Evolutionary conservation across 768 basidiomycete species (phyloP), one percentile per base, ranked within the genome.

Genomic region (Gyrodon lividus): DNA sequence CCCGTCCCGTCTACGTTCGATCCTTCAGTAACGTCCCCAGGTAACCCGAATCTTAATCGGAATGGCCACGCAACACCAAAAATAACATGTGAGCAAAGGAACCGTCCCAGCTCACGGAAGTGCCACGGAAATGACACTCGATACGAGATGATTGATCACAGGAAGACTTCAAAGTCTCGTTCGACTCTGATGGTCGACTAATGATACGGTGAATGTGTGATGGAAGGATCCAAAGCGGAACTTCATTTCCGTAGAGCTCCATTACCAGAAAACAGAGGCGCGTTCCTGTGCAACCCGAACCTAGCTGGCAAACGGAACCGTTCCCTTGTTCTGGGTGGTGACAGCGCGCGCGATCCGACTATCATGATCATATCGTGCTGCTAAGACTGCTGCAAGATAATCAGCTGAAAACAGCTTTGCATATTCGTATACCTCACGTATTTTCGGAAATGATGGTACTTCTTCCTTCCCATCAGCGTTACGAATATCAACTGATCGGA

Each of bases 191-290:
- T 51, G 47, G 46, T 31, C 31, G n/a, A 54, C 49, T n/a, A 20
- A 39, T 61, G 55, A 52, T 51, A 57, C 22, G 30, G n/a, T 57
- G 55, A 65, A 67, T 62, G 59, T 61, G 65, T 55, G 62, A 67
- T 59, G 47, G 38, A 51, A 34, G 56, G 52, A 51, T 55, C 44
- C 53, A 59, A 53, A 50, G 46, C 19, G 23, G 54, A 49, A 16
- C 43, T 65, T 65, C 65, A 65, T 65, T 53, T 65, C 63, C 63
- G 63, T 40, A 57, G 23, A 41, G 48, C 46, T 53, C 63, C 65
- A 56, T 47, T 46, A 55, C 65, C 63, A 65, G 33, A 46, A 41
- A 40, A 51, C 63, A 64, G 63, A 65, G 63, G 63, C 41, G 63
- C 41, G 59, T 65, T 65, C 63, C 65, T 64, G 57, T 34, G 38